A percentile compares a stretch with the other conserved stretches of the same genome.
phyloP scores from a whole-genome alignment of 495 filamentous ascomycete species.

The Hypoxylon trugodes region DNA sequence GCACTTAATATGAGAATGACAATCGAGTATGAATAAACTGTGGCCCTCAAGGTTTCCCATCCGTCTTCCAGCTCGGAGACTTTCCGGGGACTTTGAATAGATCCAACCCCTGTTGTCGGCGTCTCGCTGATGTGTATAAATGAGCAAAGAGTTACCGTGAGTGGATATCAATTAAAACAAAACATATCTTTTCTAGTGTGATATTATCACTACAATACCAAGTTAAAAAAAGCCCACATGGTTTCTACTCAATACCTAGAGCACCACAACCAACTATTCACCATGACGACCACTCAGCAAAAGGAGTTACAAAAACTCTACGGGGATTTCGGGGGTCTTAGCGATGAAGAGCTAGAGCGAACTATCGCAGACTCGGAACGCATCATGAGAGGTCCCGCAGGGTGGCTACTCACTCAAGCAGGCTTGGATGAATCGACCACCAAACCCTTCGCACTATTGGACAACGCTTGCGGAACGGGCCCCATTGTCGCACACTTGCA shows the following conservation, averaged over 20 bases:
- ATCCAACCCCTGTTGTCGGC: background rate
- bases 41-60: conserved; percentile 18
- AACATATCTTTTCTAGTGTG: no score
- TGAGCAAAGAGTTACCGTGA: no score
- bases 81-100: conserved; percentile 32
- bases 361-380: conserved; percentile 43
- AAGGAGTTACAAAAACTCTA: conserved; percentile 45
- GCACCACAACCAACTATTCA: conserved; percentile 6
- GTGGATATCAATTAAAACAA: no score
- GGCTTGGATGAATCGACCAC: conserved; percentile 42
- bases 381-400: conserved; percentile 47
- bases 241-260: background rate
- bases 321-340: conserved; percentile 24
- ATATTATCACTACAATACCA: no score
- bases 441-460: conserved; percentile 48
- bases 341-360: conserved; percentile 35
- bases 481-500: conserved; percentile 49
- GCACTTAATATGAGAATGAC: background rate
- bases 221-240: background rate
- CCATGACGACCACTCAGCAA: conserved; percentile 35
- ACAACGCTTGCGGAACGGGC: conserved; percentile 54
- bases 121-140: conserved; percentile 8
- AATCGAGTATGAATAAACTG: no score
- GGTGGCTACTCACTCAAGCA: conserved; percentile 46
- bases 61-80: conserved; percentile 30